A percentile compares a stretch with the other conserved stretches of the same genome.
phyloP scores from a whole-genome alignment of 2,329 filamentous ascomycete species.

The Phyllosticta ampelicida region DNA sequence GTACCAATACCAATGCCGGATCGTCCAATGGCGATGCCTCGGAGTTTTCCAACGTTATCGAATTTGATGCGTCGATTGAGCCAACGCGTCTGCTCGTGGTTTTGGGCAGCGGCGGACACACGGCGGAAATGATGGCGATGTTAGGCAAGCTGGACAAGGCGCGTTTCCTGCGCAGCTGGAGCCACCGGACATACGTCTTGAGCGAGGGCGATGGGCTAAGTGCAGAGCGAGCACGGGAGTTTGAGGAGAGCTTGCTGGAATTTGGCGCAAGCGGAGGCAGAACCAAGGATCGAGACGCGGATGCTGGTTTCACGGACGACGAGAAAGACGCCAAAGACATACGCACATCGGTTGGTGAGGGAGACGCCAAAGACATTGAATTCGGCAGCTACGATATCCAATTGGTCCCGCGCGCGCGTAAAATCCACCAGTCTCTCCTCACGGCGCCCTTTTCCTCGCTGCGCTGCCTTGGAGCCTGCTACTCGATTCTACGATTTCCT shows the following conservation, averaged over 20 bases:
- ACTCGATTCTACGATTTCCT: conserved; percentile 20
- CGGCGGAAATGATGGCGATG: conserved; percentile 86
- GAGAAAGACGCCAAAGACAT: conserved; percentile 20
- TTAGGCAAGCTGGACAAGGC: conserved; percentile 46
- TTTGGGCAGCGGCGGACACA: conserved; percentile 88
- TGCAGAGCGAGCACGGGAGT: conserved; percentile 49
- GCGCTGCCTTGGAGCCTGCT: conserved; percentile 41
- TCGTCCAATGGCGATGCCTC: conserved; percentile 12
- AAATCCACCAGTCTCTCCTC: conserved; percentile 68
- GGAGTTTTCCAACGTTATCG: not conserved
- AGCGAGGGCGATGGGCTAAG: conserved; percentile 68
- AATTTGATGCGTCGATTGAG: conserved; percentile 6
- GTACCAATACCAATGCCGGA: not conserved
- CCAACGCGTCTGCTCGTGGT: conserved; percentile 62
- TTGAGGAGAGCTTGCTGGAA: conserved; percentile 41
- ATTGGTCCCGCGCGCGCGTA: conserved; percentile 63
- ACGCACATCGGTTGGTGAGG: conserved; percentile 12
- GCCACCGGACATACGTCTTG: conserved; percentile 65
- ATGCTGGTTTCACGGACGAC: not conserved
- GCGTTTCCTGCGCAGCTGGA: conserved; percentile 37
- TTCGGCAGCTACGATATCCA: conserved; percentile 48
- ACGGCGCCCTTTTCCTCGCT: conserved; percentile 62
- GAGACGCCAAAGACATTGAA: not conserved
- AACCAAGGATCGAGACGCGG: not conserved
- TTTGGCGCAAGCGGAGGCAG: not conserved